phyloP scores from a whole-genome alignment of 768 basidiomycete genomes.

The Auricularia cornea region DNA sequence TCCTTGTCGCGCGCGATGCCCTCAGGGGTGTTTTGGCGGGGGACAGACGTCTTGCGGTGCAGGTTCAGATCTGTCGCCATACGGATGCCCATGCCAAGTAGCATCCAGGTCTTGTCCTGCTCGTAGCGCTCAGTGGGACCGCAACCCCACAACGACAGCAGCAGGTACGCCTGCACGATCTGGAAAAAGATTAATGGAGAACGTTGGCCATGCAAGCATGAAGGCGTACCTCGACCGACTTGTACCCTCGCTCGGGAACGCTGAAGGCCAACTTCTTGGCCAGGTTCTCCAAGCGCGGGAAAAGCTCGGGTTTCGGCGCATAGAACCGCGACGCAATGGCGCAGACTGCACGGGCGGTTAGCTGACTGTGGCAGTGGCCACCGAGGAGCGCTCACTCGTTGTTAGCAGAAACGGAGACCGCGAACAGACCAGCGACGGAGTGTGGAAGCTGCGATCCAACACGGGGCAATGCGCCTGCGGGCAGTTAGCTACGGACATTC shows the following conservation, averaged over 20 bases:
- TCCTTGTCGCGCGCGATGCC: conserved; percentile 71
- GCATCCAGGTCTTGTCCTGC: conserved; percentile 89
- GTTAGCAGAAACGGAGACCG: conserved; percentile 93
- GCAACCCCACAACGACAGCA: conserved; percentile 84
- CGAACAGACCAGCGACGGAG: conserved; percentile 86
- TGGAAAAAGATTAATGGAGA: conserved; percentile 16
- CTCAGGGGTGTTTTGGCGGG: conserved; percentile 64
- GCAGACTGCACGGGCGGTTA: conserved; percentile 52
- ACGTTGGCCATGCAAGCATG: background rate
- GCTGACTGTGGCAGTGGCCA: background rate
- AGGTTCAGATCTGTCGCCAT: conserved; percentile 96
- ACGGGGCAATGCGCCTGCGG: conserved; percentile 68
- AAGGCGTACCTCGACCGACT: conserved; percentile 57
- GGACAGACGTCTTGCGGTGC: conserved; percentile 70
- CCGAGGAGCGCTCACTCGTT: conserved; percentile 50
- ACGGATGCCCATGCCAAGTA: conserved; percentile 78
- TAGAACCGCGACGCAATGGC: conserved; percentile 93
- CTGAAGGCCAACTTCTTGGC: conserved; percentile 83
- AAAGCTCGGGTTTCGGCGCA: conserved; percentile 69
- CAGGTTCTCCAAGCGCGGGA: conserved; percentile 67
- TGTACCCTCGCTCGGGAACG: conserved; percentile 80
- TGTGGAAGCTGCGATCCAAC: conserved; percentile 84
- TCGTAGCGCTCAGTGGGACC: conserved; percentile 95
- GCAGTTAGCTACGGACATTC: conserved; percentile 7
- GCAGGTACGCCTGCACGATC: conserved; percentile 89